Evolutionary conservation across 1,284 basidiomycete species (phyloP).

Genomic region (Wallemia hederae): DNA sequence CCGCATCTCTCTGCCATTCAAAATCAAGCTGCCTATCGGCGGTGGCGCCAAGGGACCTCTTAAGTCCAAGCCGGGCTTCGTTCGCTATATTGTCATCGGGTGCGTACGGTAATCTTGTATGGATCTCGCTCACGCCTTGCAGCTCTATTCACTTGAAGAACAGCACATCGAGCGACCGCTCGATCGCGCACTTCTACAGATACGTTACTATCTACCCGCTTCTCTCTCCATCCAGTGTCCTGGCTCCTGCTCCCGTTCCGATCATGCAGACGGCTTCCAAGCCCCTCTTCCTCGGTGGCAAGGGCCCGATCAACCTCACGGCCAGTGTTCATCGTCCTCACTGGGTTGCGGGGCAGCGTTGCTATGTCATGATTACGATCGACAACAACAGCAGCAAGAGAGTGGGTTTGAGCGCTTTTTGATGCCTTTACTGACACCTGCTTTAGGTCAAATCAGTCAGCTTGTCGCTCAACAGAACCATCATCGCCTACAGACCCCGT

Average conservation of each 20-base stretch:
- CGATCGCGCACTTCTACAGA: conserved; percentile 77
- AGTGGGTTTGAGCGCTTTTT: conserved; percentile 11
- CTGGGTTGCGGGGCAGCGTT: conserved; percentile 65
- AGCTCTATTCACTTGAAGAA: conserved; percentile 56
- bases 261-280: conserved; percentile 31
- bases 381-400: conserved; percentile 42
- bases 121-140: conserved; percentile 2
- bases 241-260: conserved; percentile 32
- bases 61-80: conserved; percentile 28
- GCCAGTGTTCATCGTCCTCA: conserved; percentile 40
- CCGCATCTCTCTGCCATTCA: conserved; percentile 41
- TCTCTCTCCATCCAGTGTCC: conserved; percentile 31
- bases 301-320: conserved; percentile 37
- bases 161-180: conserved; percentile 27
- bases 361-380: conserved; percentile 39
- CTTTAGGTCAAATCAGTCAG: conserved; percentile 31
- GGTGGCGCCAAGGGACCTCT: conserved; percentile 42
- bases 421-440: conserved; percentile 2
- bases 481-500: conserved; percentile 30
- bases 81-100: conserved; percentile 61
- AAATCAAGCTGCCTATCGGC: conserved; percentile 38
- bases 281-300: conserved; percentile 31
- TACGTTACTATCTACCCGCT: conserved; percentile 56
- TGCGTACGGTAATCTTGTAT: conserved; percentile 17
- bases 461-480: conserved; percentile 39